phyloP scores from a whole-genome alignment of 1,139 yeast genomes.

The Suhomyces panamericanus region DNA sequence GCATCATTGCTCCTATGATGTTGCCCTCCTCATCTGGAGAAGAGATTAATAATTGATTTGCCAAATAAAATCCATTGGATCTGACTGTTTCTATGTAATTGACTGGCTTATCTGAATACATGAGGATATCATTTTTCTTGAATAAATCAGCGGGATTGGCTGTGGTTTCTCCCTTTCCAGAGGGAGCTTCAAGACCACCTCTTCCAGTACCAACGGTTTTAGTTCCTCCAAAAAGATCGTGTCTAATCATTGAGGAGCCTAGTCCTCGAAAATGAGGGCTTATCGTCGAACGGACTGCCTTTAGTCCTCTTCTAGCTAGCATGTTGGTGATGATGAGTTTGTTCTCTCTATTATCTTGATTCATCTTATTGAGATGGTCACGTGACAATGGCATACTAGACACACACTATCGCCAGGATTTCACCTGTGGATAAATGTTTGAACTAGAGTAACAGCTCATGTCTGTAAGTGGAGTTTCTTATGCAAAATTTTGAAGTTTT shows the following conservation, averaged over 20 bases:
- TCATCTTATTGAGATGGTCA: no score
- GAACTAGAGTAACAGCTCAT: no score
- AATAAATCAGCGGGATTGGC: constrained; percentile 48
- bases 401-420: no score
- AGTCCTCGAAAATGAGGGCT: not conserved
- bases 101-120: constrained; percentile 45
- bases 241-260: not conserved
- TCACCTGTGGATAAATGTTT: no score
- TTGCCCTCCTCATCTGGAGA: constrained; percentile 50
- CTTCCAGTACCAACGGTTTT: constrained; percentile 19
- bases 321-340: not conserved
- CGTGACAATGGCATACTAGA: no score
- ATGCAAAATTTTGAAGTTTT: no score
- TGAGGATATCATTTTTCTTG: constrained; percentile 46
- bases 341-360: no score
- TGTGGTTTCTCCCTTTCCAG: constrained; percentile 41
- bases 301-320: not conserved
- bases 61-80: constrained; percentile 41
- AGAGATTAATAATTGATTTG: constrained; percentile 37
- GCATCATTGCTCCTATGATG: constrained; percentile 55
- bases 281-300: not conserved
- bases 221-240: constrained; percentile 34
- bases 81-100: constrained; percentile 48
- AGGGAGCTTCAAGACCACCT: constrained; percentile 32
- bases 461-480: no score